Evolutionary conservation across 1,139 yeast species (phyloP).

Genomic region (Magnusiomyces sp.): DNA sequence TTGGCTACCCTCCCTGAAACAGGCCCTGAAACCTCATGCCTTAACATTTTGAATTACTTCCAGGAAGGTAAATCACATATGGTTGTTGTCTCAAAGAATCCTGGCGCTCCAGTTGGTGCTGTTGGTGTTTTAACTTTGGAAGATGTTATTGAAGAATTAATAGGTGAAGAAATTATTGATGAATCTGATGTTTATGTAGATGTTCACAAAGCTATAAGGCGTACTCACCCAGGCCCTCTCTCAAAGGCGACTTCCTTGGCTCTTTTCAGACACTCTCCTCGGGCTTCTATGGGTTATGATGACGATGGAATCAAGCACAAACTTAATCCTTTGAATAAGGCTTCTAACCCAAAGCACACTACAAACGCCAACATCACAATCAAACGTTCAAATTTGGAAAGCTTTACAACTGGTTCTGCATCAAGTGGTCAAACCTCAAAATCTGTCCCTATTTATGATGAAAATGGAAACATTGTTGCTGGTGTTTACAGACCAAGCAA

Average conservation of each 20-base stretch:
- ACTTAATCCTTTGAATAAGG: constrained; percentile 48
- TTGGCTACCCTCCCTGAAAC: constrained; percentile 96
- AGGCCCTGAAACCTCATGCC: constrained; percentile 80
- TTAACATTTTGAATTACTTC: constrained; percentile 87
- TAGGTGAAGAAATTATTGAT: constrained; percentile 96
- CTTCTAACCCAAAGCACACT: constrained; percentile 73
- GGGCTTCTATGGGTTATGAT: constrained; percentile 22
- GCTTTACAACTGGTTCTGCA: not conserved
- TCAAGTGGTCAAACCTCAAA: not conserved
- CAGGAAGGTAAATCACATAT: constrained; percentile 97
- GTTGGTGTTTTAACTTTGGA: constrained; percentile 87
- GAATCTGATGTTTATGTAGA: constrained; percentile 95
- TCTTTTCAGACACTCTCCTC: constrained; percentile 14
- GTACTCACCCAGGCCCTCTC: constrained; percentile 74
- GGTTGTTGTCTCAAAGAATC: constrained; percentile 83
- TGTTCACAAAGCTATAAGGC: constrained; percentile 74
- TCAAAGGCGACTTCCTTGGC: constrained; percentile 40
- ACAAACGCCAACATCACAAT: constrained; percentile 45
- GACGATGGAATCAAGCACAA: constrained; percentile 20
- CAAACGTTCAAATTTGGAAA: constrained; percentile 18
- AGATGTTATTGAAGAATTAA: constrained; percentile 93
- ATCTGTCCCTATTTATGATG: not conserved
- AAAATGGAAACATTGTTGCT: not conserved
- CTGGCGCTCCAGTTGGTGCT: constrained; percentile 85
- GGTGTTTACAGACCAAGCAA: not conserved